Evolutionary conservation across 305 asterid genomes (phyloP).

Genomic region (Fraxinus nigra): DNA sequence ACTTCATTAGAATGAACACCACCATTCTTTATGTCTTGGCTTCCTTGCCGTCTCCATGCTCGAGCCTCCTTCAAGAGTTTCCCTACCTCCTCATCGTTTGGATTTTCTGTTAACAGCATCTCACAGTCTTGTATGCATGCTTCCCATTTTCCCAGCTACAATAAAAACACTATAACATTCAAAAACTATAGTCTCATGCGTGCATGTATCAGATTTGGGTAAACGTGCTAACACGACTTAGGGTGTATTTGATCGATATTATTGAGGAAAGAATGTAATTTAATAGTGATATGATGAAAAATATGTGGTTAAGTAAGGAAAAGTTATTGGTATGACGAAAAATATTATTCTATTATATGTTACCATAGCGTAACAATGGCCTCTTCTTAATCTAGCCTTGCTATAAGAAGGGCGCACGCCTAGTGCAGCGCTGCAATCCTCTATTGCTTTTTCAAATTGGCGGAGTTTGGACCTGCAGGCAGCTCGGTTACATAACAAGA

Average conservation of each 20-base stretch:
- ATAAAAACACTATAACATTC: neutral
- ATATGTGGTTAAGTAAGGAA: no score
- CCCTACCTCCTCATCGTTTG: conserved; percentile 56
- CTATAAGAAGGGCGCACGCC: conserved; percentile 49
- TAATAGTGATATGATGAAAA: no score
- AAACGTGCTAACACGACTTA: neutral
- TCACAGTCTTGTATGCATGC: conserved; percentile 75
- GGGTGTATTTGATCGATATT: no score
- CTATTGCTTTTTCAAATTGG: conserved; percentile 61
- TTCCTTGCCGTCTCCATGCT: conserved; percentile 8
- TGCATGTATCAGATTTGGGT: neutral
- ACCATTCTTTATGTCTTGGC: neutral
- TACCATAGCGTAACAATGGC: conserved; percentile 65
- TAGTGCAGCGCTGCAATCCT: conserved; percentile 73
- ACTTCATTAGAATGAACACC: conserved; percentile 18
- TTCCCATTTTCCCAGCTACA: conserved; percentile 68
- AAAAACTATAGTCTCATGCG: neutral
- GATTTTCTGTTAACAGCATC: conserved; percentile 45
- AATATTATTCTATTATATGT: no score
- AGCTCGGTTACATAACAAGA: conserved; percentile 73
- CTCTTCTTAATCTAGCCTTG: conserved; percentile 77
- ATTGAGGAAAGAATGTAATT: no score
- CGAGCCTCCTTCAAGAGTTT: conserved; percentile 56
- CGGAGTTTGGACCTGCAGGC: conserved; percentile 77
- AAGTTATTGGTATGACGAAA: no score